Evolutionary conservation across 176 grass and related monocot genomes (phyloP).

Genomic region (Aegilops tauschii): DNA sequence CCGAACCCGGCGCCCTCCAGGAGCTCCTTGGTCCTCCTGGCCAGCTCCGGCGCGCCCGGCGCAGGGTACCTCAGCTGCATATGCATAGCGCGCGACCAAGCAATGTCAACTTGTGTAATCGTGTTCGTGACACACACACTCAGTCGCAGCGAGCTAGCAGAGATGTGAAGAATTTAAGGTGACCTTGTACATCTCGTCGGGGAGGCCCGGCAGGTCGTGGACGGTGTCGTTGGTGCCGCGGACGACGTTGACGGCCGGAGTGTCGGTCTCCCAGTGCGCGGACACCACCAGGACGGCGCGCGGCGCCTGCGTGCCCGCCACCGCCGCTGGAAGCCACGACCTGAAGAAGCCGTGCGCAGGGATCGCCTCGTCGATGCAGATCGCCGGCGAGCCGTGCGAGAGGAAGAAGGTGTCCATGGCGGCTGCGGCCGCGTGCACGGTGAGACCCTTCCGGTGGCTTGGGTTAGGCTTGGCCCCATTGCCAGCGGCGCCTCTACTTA

Average conservation of each 20-base stretch:
- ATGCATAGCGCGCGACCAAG: background rate
- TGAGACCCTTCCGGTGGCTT: too few species aligned
- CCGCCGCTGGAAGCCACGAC: slow-evolving; percentile 56
- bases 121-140: background rate
- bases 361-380: slow-evolving; percentile 61
- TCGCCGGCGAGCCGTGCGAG: slow-evolving; percentile 67
- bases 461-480: background rate
- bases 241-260: slow-evolving; percentile 39
- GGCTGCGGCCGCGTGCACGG: background rate
- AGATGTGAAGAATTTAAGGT: background rate
- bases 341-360: slow-evolving; percentile 61
- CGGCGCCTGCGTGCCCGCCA: slow-evolving; percentile 33
- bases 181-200: background rate
- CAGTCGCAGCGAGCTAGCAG: background rate
- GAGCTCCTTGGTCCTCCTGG: slow-evolving; percentile 57
- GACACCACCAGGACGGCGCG: slow-evolving; percentile 77
- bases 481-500: background rate
- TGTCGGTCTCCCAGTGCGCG: slow-evolving; percentile 66
- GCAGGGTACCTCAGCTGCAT: slow-evolving; percentile 73
- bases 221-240: background rate
- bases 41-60: slow-evolving; percentile 62
- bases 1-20: slow-evolving; percentile 57
- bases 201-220: background rate
- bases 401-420: slow-evolving; percentile 84
- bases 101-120: background rate